Percentiles rank a stretch among this genome's conserved stretches.
Evolutionary conservation across 768 basidiomycete species (phyloP).

Genomic region (Psilocybe tampanensis): DNA sequence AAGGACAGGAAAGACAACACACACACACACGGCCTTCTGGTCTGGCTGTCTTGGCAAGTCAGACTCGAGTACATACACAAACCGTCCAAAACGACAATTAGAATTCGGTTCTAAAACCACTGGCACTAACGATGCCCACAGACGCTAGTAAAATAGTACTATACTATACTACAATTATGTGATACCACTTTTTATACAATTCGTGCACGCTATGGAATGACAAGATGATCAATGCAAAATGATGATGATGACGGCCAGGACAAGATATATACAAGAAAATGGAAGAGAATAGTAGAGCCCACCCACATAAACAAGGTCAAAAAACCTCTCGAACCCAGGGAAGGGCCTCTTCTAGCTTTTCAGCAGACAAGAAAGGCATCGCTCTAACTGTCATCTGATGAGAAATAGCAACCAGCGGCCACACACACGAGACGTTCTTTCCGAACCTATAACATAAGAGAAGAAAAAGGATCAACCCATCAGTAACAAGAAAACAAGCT

Average conservation of each 20-base stretch:
- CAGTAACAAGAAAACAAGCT: not conserved
- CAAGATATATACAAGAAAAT: not conserved
- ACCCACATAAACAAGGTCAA: not conserved
- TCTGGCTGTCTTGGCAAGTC: too few relatives aligned
- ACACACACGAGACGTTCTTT: slow-evolving; percentile 4
- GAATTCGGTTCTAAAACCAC: too few relatives aligned
- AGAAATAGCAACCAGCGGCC: slow-evolving; percentile 31
- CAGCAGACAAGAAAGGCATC: slow-evolving; percentile 16
- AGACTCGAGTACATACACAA: too few relatives aligned
- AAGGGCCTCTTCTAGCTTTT: slow-evolving; percentile 13
- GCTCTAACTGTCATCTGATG: slow-evolving; percentile 32
- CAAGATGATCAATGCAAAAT: not conserved
- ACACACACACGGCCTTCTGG: too few relatives aligned
- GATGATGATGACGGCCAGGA: not conserved
- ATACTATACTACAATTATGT: not conserved
- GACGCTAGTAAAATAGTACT: not conserved
- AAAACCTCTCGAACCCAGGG: slow-evolving; percentile 15
- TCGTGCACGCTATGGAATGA: too few relatives aligned
- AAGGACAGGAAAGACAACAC: too few relatives aligned
- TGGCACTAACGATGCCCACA: not conserved
- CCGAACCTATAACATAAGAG: not conserved
- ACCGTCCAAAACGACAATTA: too few relatives aligned
- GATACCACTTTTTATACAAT: not conserved
- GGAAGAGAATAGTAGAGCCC: not conserved
- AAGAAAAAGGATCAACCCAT: not conserved